These are phyloP conservation scores for Piedraia hortae DNA, from an alignment of 2,329 filamentous ascomycete genomes.

Conservation along the genomic window DNA sequence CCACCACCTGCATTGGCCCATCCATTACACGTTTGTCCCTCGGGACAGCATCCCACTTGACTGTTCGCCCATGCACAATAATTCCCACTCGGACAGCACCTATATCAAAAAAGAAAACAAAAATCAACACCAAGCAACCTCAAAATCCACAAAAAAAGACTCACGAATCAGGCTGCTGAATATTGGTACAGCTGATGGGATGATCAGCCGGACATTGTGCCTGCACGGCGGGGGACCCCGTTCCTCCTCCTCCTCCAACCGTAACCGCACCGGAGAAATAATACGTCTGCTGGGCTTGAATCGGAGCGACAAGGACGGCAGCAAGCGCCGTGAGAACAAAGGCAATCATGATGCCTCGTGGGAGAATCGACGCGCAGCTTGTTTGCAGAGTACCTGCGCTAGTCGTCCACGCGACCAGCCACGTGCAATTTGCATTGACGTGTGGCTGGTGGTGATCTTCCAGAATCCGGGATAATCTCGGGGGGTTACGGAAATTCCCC, in stretches of 20 bases:
- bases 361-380: too few relatives aligned
- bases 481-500: background rate
- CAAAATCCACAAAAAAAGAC: constrained; percentile 2
- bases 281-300: constrained; percentile 6
- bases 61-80: constrained; percentile 10
- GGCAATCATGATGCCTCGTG: background rate
- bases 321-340: background rate
- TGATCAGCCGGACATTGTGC: constrained; percentile 13
- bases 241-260: constrained; percentile 4
- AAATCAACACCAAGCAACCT: background rate
- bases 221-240: constrained; percentile 11
- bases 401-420: too few relatives aligned
- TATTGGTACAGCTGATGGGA: constrained; percentile 16
- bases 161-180: constrained; percentile 18
- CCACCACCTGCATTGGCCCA: constrained; percentile 1
- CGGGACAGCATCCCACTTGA: constrained; percentile 12
- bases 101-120: constrained; percentile 2
- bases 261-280: constrained; percentile 11
- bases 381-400: too few relatives aligned
- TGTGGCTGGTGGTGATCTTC: background rate
- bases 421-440: background rate
- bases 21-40: constrained; percentile 8
- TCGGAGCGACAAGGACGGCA: constrained; percentile 3
- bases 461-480: background rate
- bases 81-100: constrained; percentile 12